A percentile compares a stretch with the other conserved stretches of the same genome.
Conservation (phyloP, 78 protist species). For the Dictyostelium capitatum region DNA sequence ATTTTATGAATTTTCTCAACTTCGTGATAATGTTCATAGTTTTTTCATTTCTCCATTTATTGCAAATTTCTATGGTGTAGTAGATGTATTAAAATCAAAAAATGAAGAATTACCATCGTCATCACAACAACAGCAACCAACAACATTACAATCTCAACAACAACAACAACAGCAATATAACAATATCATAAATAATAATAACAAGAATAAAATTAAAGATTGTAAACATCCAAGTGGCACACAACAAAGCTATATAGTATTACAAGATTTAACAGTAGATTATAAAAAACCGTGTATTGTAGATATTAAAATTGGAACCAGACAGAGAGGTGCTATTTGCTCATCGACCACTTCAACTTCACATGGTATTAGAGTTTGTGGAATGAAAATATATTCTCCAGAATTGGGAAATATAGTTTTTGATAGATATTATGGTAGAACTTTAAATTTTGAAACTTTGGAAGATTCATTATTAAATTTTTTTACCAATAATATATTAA, state of each 20-base stretch:
- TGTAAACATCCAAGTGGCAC: constrained; percentile 52
- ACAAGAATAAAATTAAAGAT: constrained; percentile 23
- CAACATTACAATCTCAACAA: background rate
- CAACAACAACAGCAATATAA: background rate
- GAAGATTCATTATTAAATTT: constrained; percentile 27
- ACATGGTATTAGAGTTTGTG: constrained; percentile 71
- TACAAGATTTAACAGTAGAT: constrained; percentile 40
- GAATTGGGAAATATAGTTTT: constrained; percentile 23
- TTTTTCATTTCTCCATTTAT: constrained; percentile 33
- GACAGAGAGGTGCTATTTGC: constrained; percentile 74
- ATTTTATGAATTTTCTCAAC: constrained; percentile 29
- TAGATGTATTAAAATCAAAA: constrained; percentile 34
- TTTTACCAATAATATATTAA: constrained; percentile 11
- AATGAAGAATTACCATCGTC: background rate
- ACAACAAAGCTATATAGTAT: constrained; percentile 27
- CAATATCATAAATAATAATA: background rate
- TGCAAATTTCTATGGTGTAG: constrained; percentile 28
- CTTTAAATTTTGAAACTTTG: constrained; percentile 24
- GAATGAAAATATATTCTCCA: constrained; percentile 43
- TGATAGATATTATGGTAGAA: constrained; percentile 73
- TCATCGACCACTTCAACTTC: constrained; percentile 52
- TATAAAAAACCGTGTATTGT: constrained; percentile 64
- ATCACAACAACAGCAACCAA: background rate
- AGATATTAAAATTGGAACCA: constrained; percentile 73
- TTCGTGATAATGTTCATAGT: background rate